phyloP scores from a whole-genome alignment of 371 early-diverging fungal genomes.

The Batrachochytrium dendrobatidis region DNA sequence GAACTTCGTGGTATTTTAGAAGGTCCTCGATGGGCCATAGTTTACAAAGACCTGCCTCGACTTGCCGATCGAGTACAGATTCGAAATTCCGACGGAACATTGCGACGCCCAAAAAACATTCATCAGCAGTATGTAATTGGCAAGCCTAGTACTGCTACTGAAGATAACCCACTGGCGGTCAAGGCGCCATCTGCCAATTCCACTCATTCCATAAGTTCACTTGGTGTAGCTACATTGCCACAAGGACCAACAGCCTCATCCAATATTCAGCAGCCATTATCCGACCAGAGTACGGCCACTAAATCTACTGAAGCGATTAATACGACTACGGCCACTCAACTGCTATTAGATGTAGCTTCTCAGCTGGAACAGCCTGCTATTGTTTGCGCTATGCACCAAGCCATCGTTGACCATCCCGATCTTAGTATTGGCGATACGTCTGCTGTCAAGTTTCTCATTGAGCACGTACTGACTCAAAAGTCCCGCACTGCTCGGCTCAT shows the following conservation, averaged over 20 bases:
- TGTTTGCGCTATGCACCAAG: background rate
- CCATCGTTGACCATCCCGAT: background rate
- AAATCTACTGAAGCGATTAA: no score
- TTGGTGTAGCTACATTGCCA: no score
- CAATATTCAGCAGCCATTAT: no score
- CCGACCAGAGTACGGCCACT: no score
- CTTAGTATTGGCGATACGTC: background rate
- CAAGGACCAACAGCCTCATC: no score
- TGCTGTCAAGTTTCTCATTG: background rate
- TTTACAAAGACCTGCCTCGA: slow-evolving; percentile 3
- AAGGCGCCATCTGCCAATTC: no score
- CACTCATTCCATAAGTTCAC: no score
- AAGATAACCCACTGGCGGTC: no score
- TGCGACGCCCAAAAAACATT: background rate
- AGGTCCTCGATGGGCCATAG: background rate
- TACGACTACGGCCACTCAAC: background rate
- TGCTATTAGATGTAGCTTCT: slow-evolving; percentile 1
- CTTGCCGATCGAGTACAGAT: background rate
- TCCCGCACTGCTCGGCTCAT: background rate
- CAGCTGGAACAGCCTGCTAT: background rate
- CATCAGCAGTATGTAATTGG: background rate
- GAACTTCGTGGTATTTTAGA: background rate
- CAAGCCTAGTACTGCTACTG: no score
- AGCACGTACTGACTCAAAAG: background rate
- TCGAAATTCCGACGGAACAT: background rate